phyloP scores from a whole-genome alignment of 306 rosid genomes.

The Dicorynia guianensis region DNA sequence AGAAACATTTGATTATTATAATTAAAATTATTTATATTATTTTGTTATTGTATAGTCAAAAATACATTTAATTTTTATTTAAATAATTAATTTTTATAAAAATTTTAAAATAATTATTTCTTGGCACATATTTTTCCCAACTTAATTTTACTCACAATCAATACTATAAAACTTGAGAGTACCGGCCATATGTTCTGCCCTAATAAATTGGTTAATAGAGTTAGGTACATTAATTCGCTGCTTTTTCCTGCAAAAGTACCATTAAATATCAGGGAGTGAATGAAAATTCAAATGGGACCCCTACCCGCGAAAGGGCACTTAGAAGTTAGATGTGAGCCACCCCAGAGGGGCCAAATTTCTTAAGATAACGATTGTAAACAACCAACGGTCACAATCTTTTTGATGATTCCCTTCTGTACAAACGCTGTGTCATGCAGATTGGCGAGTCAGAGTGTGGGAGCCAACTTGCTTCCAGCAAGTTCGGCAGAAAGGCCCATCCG shows the following conservation, averaged over 20 bases:
- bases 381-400: neutral
- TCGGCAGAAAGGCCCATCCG: conserved; percentile 10
- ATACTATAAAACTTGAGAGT: neutral
- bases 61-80: too few relatives aligned
- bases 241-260: neutral
- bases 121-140: too few relatives aligned
- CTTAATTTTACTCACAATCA: too few relatives aligned
- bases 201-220: neutral
- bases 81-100: too few relatives aligned
- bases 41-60: too few relatives aligned
- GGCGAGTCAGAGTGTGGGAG: conserved; percentile 7
- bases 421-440: neutral
- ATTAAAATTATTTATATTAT: too few relatives aligned
- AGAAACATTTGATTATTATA: too few relatives aligned
- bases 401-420: conserved; percentile 1
- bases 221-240: neutral
- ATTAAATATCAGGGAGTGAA: neutral
- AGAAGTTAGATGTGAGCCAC: too few relatives aligned
- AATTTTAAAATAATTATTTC: too few relatives aligned
- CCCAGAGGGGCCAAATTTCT: too few relatives aligned
- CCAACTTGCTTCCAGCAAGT: conserved; percentile 32
- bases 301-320: neutral
- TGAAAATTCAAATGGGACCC: neutral
- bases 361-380: too few relatives aligned
- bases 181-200: too few relatives aligned